Conservation (phyloP, 208 protist species). For the Herpetomonas tarakana region DNA sequence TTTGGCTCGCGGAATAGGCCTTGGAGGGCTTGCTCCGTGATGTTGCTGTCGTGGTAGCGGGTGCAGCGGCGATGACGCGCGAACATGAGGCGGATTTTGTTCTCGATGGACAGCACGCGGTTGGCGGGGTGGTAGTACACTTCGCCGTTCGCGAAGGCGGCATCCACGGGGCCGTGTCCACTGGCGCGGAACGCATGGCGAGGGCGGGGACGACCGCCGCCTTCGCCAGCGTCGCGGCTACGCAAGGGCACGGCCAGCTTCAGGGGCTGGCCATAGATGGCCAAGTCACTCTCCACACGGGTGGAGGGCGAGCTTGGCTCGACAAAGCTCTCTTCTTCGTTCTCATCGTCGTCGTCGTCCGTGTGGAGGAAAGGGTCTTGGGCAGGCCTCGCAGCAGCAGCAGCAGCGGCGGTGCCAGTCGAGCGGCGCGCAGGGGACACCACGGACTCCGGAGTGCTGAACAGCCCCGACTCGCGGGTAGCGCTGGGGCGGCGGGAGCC, state of each 20-base stretch:
- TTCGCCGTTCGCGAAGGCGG: conserved; percentile 16
- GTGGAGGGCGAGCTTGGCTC: not conserved
- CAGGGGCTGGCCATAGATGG: not conserved
- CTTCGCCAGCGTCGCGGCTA: not conserved
- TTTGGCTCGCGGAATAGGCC: conserved; percentile 38
- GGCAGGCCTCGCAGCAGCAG: too few species aligned
- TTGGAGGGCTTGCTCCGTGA: conserved; percentile 40
- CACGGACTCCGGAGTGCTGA: conserved; percentile 4
- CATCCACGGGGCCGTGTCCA: not conserved
- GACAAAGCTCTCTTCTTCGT: not conserved
- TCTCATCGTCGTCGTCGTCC: not conserved
- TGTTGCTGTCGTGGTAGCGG: conserved; percentile 24
- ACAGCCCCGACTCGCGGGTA: not conserved
- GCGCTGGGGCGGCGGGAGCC: not conserved
- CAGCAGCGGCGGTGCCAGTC: too few species aligned
- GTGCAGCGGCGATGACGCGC: conserved; percentile 11
- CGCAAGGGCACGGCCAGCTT: conserved; percentile 9
- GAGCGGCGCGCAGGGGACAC: too few species aligned
- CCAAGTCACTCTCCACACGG: not conserved
- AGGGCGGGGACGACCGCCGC: not conserved
- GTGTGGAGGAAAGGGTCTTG: too few species aligned
- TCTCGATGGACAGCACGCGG: conserved; percentile 7
- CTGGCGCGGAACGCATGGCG: conserved; percentile 2
- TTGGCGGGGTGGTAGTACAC: conserved; percentile 16
- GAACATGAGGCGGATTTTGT: conserved; percentile 19